phyloP scores from a whole-genome alignment of 441 rosid genomes.

The Populus hybrid region DNA sequence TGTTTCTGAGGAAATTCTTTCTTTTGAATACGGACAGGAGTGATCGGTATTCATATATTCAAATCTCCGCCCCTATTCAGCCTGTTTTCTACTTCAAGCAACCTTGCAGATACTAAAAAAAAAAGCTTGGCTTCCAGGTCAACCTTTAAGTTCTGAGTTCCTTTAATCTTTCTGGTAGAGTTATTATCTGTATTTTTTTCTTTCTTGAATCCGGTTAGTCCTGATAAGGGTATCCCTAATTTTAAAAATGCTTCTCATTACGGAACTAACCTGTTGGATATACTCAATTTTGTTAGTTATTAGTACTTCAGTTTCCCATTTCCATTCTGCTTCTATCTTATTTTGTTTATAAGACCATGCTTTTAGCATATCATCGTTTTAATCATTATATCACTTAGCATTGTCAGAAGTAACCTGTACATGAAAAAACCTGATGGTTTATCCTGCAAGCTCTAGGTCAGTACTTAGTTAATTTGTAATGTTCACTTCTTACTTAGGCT shows the following conservation, averaged over 20 bases:
- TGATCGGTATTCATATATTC: not conserved
- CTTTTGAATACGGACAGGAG: slow-evolving; percentile 29
- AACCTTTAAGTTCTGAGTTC: not conserved
- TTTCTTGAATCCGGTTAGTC: slow-evolving; percentile 13
- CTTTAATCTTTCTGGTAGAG: not conserved
- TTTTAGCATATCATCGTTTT: not conserved
- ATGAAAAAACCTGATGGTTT: no score
- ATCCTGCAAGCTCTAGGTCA: no score
- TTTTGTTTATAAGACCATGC: not conserved
- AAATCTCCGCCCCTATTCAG: not conserved
- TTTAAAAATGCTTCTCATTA: not conserved
- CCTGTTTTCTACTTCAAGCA: not conserved
- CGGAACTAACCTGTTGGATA: not conserved
- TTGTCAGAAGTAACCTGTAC: no score
- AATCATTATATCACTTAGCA: no score
- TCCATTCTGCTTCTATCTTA: not conserved
- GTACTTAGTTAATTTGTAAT: no score
- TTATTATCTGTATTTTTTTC: not conserved
- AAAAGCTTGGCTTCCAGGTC: not conserved
- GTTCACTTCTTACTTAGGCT: no score
- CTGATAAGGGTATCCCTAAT: not conserved
- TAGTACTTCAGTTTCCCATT: not conserved
- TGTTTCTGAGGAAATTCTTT: slow-evolving; percentile 60
- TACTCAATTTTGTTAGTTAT: slow-evolving; percentile 1
- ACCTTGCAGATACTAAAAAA: not conserved